Evolutionary conservation across 768 basidiomycete species (phyloP).

Genomic region (Leccinum aurantiacum): DNA sequence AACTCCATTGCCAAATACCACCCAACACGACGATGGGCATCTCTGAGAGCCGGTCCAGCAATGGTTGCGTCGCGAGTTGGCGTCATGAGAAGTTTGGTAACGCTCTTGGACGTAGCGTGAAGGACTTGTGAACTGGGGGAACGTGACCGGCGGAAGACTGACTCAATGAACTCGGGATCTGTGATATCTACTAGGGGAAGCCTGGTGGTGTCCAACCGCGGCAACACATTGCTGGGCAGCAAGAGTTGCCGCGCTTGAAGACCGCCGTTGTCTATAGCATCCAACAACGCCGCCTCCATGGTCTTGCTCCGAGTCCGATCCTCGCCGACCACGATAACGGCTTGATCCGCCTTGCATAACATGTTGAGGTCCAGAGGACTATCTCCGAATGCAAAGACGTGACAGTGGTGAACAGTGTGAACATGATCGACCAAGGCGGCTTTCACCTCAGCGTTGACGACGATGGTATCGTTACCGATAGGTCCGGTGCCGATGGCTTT

Average conservation of each 20-base stretch:
- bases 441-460: constrained; percentile 16
- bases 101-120: constrained; percentile 14
- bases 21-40: constrained; percentile 18
- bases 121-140: constrained; percentile 13
- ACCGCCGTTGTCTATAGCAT: constrained; percentile 14
- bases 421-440: constrained; percentile 16
- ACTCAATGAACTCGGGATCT: constrained; percentile 14
- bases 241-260: constrained; percentile 15
- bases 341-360: constrained; percentile 18
- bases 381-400: constrained; percentile 14
- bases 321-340: constrained; percentile 15
- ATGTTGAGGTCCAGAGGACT: constrained; percentile 15
- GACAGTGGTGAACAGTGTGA: constrained; percentile 13
- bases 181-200: constrained; percentile 18
- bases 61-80: constrained; percentile 17
- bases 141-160: constrained; percentile 14
- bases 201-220: constrained; percentile 16
- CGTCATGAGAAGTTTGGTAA: constrained; percentile 14
- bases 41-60: constrained; percentile 17
- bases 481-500: constrained; percentile 12
- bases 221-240: constrained; percentile 14
- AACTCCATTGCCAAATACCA: constrained; percentile 19
- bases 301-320: constrained; percentile 14
- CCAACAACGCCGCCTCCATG: constrained; percentile 13
- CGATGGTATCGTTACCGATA: constrained; percentile 9